Conservation (phyloP, 305 asterid genomes). For the Rubia tinctorum region DNA sequence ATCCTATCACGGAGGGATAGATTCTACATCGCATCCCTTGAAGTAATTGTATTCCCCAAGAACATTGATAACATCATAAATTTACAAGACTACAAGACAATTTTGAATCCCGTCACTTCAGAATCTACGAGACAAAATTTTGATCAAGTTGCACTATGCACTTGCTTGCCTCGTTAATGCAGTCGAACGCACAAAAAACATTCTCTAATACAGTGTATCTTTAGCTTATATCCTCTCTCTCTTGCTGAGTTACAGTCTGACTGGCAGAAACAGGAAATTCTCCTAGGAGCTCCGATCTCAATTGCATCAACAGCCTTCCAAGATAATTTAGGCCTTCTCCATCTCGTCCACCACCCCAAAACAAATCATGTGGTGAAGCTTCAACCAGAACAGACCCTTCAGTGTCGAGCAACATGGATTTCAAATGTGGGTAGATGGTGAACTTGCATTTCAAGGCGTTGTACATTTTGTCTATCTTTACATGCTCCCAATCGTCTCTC, state of each 20-base stretch:
- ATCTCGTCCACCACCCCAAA: constrained; percentile 99
- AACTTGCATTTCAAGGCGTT: constrained; percentile 76
- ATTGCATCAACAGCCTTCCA: constrained; percentile 85
- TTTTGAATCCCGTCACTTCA: no score
- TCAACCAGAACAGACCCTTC: constrained; percentile 87
- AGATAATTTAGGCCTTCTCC: constrained; percentile 98
- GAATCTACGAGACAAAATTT: no score
- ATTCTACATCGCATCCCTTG: no score
- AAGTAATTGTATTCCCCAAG: no score
- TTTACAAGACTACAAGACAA: no score
- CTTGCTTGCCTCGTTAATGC: background rate
- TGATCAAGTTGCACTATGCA: no score
- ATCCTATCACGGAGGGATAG: no score
- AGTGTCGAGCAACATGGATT: constrained; percentile 69
- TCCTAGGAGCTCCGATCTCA: constrained; percentile 74
- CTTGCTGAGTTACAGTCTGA: constrained; percentile 22
- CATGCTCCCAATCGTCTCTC: constrained; percentile 79
- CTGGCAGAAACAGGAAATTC: constrained; percentile 28
- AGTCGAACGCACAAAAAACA: background rate
- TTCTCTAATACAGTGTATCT: background rate
- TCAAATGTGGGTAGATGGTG: constrained; percentile 55
- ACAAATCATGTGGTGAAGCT: constrained; percentile 93
- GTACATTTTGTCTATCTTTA: constrained; percentile 71
- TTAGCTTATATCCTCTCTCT: background rate
- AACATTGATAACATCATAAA: no score